A percentile compares a stretch with the other conserved stretches of the same genome.
Conservation (phyloP, 2,329 filamentous ascomycete genomes). For the Sporothrix mexicana region DNA sequence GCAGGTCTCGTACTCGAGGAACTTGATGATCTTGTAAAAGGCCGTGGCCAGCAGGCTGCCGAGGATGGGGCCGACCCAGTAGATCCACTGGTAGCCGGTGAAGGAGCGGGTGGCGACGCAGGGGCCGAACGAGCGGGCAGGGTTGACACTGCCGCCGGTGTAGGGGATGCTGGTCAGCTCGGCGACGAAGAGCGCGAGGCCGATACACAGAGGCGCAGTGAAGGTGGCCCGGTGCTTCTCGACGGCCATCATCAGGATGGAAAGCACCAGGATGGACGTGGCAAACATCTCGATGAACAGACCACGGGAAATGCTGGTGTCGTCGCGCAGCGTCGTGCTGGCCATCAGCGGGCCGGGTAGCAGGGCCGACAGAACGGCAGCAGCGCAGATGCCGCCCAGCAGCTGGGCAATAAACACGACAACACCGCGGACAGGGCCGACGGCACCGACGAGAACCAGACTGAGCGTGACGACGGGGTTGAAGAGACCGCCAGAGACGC, state of each 20-base stretch:
- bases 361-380: slow-evolving; percentile 61
- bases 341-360: slow-evolving; percentile 63
- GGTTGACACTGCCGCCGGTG: slow-evolving; percentile 58
- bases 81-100: slow-evolving; percentile 58
- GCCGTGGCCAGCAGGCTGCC: slow-evolving; percentile 56
- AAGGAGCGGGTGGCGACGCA: slow-evolving; percentile 51
- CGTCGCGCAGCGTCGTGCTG: slow-evolving; percentile 59
- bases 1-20: slow-evolving; percentile 57
- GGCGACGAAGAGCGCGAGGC: slow-evolving; percentile 70
- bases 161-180: slow-evolving; percentile 54
- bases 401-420: slow-evolving; percentile 63
- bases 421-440: slow-evolving; percentile 58
- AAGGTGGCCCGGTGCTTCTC: slow-evolving; percentile 77
- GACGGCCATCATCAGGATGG: slow-evolving; percentile 71
- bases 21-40: slow-evolving; percentile 58
- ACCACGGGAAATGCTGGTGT: slow-evolving; percentile 60
- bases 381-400: slow-evolving; percentile 63
- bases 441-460: slow-evolving; percentile 63
- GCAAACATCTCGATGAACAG: slow-evolving; percentile 72
- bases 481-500: slow-evolving; percentile 59
- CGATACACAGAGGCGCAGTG: slow-evolving; percentile 74
- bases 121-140: slow-evolving; percentile 58
- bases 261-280: slow-evolving; percentile 66
- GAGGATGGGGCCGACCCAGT: slow-evolving; percentile 60
- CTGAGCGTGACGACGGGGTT: slow-evolving; percentile 61